Conservation (phyloP, 345 rosid genomes). For the Gossypium arboreum region DNA sequence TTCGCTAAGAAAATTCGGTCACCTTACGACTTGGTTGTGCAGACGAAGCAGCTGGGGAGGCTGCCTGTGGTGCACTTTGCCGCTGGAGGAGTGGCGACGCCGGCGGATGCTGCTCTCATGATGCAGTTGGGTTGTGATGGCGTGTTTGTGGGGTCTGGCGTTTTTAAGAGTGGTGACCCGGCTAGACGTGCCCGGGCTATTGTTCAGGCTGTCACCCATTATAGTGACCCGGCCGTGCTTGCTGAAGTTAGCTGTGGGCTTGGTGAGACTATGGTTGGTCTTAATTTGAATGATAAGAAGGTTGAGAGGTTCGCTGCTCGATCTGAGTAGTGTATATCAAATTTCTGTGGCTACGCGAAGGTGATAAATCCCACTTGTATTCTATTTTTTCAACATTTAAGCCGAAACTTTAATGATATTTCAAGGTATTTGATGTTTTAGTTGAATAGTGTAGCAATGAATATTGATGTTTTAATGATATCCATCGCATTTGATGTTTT, state of each 20-base stretch:
- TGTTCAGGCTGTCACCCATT: slow-evolving; percentile 63
- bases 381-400: neutral
- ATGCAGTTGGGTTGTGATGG: slow-evolving; percentile 77
- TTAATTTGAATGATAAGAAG: slow-evolving; percentile 56
- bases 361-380: neutral
- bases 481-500: neutral
- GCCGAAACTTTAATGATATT: neutral
- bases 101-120: slow-evolving; percentile 75
- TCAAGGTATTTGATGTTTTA: neutral
- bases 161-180: slow-evolving; percentile 71
- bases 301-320: slow-evolving; percentile 72
- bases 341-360: neutral
- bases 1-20: slow-evolving; percentile 65
- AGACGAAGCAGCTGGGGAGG: slow-evolving; percentile 70
- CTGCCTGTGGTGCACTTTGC: slow-evolving; percentile 70
- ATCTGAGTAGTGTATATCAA: slow-evolving; percentile 34
- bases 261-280: slow-evolving; percentile 75
- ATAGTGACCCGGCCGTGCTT: slow-evolving; percentile 51
- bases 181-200: slow-evolving; percentile 58
- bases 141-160: slow-evolving; percentile 64
- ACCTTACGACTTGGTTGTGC: slow-evolving; percentile 61
- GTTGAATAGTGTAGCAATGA: neutral
- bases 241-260: slow-evolving; percentile 69
- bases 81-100: slow-evolving; percentile 71
- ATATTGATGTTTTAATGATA: too few relatives aligned